A percentile compares a stretch with the other conserved stretches of the same genome.
Conservation (phyloP, 202 grass and related monocot genomes). For the Sporobolus alterniflorus region DNA sequence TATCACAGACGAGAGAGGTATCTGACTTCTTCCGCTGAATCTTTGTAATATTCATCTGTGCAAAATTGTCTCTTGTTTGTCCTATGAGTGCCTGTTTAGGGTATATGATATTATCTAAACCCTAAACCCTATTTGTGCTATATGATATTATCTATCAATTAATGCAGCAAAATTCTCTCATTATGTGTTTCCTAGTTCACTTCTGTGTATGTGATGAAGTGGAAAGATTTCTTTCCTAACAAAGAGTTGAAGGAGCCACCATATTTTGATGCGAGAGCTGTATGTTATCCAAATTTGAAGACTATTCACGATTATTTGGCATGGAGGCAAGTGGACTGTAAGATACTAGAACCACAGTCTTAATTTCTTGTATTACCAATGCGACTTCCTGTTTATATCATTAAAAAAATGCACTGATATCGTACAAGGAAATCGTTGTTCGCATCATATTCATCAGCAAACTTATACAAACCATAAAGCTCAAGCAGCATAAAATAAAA, state of each 20-base stretch:
- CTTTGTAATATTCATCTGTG: constrained; percentile 16
- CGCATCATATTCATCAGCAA: background rate
- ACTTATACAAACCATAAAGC: constrained; percentile 2
- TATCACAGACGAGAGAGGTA: constrained; percentile 83
- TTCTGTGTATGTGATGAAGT: constrained; percentile 79
- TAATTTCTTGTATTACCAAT: constrained; percentile 8
- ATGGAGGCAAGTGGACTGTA: constrained; percentile 99
- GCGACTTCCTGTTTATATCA: constrained; percentile 2
- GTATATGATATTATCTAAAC: constrained; percentile 31
- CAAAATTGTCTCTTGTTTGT: constrained; percentile 10
- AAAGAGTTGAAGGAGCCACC: constrained; percentile 73
- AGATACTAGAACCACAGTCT: constrained; percentile 25
- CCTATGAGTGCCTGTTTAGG: background rate
- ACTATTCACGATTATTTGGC: constrained; percentile 85
- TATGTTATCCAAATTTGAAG: constrained; percentile 89
- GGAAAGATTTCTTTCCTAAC: constrained; percentile 86
- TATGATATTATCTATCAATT: constrained; percentile 30
- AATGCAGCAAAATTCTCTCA: constrained; percentile 85
- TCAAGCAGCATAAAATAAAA: background rate
- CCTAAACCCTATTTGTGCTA: no score
- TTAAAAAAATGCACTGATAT: background rate
- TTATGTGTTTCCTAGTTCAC: constrained; percentile 97
- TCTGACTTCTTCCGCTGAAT: constrained; percentile 12
- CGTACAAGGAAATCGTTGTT: background rate
- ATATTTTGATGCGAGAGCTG: constrained; percentile 84